Percentiles rank a stretch among this genome's conserved stretches.
Conservation (phyloP, 768 basidiomycete genomes). For the Auricularia sp. region DNA sequence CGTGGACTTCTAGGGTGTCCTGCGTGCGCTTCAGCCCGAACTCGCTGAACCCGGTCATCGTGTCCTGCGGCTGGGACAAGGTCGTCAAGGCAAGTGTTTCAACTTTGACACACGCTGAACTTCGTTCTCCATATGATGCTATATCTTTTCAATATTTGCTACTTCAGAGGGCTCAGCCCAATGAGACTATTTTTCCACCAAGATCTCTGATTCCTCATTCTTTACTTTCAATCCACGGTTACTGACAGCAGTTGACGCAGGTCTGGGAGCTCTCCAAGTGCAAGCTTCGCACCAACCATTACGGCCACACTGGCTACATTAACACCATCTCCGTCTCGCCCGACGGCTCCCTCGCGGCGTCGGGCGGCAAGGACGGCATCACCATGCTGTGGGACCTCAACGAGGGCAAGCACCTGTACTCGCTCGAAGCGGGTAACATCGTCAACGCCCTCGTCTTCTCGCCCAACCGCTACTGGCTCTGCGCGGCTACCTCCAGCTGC, state of each 20-base stretch:
- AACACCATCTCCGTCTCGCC: conserved; percentile 98
- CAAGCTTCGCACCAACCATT: conserved; percentile 99
- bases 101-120: conserved; percentile 4
- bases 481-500: conserved; percentile 92
- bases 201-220: conserved; percentile 56
- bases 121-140: conserved; percentile 24
- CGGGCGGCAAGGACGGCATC: conserved; percentile 98
- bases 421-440: conserved; percentile 93
- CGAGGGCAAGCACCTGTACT: conserved; percentile 99
- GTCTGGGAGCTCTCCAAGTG: conserved; percentile 99
- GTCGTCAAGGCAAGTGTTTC: conserved; percentile 82
- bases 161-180: conserved; percentile 69
- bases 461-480: conserved; percentile 99
- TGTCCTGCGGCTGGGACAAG: conserved; percentile 99
- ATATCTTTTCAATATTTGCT: conserved; percentile 65
- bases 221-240: conserved; percentile 5
- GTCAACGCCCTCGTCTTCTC: conserved; percentile 99
- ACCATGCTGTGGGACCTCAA: conserved; percentile 99
- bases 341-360: conserved; percentile 96
- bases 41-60: conserved; percentile 93
- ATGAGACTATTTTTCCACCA: conserved; percentile 77
- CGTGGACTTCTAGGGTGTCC: conserved; percentile 62
- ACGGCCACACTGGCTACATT: conserved; percentile 98
- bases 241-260: conserved; percentile 30
- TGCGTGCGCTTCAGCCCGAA: conserved; percentile 99